Base-by-base conservation (phyloP, 768 basidiomycete species). In the Kwoniella mangroviensis region DNA sequence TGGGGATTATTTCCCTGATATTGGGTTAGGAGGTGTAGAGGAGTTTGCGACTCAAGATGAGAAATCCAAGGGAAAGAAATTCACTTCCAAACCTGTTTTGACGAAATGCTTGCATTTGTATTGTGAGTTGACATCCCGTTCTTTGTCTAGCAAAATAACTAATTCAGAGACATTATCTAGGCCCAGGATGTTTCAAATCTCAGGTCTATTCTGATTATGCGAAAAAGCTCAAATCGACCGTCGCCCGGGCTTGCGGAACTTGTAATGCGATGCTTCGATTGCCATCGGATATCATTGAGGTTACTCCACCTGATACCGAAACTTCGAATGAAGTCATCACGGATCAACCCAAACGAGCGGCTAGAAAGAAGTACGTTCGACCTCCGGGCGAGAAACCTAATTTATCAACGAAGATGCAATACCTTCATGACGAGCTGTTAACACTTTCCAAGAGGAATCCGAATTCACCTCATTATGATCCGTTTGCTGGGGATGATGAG, bases 31-130 rank as follows among this genome's bases (percentile, higher is more conserved):
- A 11, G 75, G 70, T 12, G 67, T 75, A 2, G 75, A 77, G 54
- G 76, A 77, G 24, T 63, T 54, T 21, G 21, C 57, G 15, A 67
- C 83, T 84, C 72, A 88, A 88, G 75, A 71, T 74, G 71, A 67
- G 53, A 76, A 78, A 67, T 56, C 65, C 28, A 79, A 73, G 59
- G 55, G 34, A 43, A 82, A 77, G 57, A 73, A 73, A 65, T 57
- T 70, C 56, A 45, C 73, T 57, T 56, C 56, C 28, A 73, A 87
- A 26, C 88, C 90, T 0, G 85, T 98, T 63, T 84, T 99, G 79
- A 97, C 97, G 13, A 89, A 91, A 71, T 99, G 97, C 81, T 92
- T 94, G 77, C 97, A 99, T 82, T 86, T 98, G 40, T 98, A 92
- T 83, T 99, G 97, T 84, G 76, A 75, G 83, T 76, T 24, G 2